Conservation (phyloP, 2,329 filamentous ascomycete species). For the Chrysoporthe puriensis region DNA sequence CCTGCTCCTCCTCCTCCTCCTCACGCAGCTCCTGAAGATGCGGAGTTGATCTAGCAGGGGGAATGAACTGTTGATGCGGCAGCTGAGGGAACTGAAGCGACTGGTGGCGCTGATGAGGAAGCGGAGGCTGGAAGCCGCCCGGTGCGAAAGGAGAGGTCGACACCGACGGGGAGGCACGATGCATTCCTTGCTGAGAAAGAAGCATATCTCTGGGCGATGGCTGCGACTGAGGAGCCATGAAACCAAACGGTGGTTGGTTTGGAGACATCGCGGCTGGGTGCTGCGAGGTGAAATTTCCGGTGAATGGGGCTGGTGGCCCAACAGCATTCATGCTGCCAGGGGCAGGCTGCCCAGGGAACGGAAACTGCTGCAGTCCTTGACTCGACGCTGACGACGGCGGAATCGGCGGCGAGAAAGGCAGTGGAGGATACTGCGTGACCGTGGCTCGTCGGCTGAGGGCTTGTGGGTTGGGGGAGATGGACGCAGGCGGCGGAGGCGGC, state of each 20-base stretch:
- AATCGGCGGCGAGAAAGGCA: conserved; percentile 83
- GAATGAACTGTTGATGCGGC: conserved; percentile 61
- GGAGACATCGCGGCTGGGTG: conserved; percentile 72
- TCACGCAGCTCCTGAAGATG: conserved; percentile 75
- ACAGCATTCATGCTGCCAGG: conserved; percentile 59
- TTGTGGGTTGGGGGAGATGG: conserved; percentile 66
- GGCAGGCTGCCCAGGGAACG: conserved; percentile 64
- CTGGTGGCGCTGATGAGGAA: conserved; percentile 61
- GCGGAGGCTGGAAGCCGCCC: conserved; percentile 50
- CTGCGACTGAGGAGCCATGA: conserved; percentile 63
- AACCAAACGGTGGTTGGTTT: conserved; percentile 48
- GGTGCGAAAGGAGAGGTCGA: conserved; percentile 63
- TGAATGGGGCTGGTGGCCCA: conserved; percentile 74
- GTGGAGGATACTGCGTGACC: conserved; percentile 68
- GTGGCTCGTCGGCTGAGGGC: conserved; percentile 70
- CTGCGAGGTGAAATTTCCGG: conserved; percentile 67
- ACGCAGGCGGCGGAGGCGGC: conserved; percentile 55
- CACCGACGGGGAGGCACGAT: conserved; percentile 68
- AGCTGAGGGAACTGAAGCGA: conserved; percentile 62
- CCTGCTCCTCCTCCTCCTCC: conserved; percentile 65
- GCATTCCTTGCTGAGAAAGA: conserved; percentile 55
- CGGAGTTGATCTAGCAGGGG: conserved; percentile 59
- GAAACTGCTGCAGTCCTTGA: conserved; percentile 59
- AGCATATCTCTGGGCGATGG: conserved; percentile 61
- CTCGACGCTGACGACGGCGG: conserved; percentile 79